These are phyloP conservation scores for Blumeria hordei DNA, from an alignment of 2,329 filamentous ascomycete genomes.

Conservation along the genomic window DNA sequence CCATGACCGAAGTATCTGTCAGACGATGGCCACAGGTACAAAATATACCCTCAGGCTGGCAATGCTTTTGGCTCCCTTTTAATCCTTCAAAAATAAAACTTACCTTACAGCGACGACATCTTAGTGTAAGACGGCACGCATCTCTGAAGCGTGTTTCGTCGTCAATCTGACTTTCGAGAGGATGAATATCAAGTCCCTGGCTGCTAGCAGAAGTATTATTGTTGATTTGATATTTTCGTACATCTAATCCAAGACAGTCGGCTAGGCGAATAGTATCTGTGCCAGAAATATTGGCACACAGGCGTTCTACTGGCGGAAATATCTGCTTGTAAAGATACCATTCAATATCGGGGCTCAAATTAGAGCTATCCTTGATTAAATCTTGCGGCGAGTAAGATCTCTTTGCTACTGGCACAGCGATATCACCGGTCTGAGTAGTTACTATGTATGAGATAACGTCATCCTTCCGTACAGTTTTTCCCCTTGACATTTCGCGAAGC, in stretches of 20 bases:
- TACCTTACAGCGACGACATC: conserved; percentile 59
- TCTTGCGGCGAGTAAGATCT: conserved; percentile 75
- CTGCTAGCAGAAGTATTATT: conserved; percentile 25
- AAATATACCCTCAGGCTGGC: conserved; percentile 50
- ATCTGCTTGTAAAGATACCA: conserved; percentile 98
- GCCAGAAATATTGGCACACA: conserved; percentile 84
- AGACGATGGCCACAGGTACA: conserved; percentile 45
- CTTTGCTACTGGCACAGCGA: conserved; percentile 52
- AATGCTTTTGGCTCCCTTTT: conserved; percentile 26
- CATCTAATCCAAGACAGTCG: conserved; percentile 80
- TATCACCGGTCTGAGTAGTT: conserved; percentile 40
- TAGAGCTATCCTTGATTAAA: conserved; percentile 51
- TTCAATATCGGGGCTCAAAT: conserved; percentile 71
- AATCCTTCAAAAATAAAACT: conserved; percentile 57
- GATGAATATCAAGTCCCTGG: conserved; percentile 53
- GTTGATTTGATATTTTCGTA: conserved; percentile 59
- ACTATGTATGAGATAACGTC: conserved; percentile 95
- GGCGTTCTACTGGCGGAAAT: conserved; percentile 86
- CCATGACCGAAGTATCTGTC: conserved; percentile 53
- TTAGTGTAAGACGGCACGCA: conserved; percentile 50
- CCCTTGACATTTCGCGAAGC: conserved; percentile 61
- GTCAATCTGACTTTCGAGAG: conserved; percentile 81
- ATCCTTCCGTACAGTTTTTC: conserved; percentile 72
- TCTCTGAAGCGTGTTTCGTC: conserved; percentile 75
- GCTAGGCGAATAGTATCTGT: conserved; percentile 78